These are phyloP conservation scores for Auricularia auricula-judae DNA, from an alignment of 768 basidiomycete genomes.

Conservation along the genomic window DNA sequence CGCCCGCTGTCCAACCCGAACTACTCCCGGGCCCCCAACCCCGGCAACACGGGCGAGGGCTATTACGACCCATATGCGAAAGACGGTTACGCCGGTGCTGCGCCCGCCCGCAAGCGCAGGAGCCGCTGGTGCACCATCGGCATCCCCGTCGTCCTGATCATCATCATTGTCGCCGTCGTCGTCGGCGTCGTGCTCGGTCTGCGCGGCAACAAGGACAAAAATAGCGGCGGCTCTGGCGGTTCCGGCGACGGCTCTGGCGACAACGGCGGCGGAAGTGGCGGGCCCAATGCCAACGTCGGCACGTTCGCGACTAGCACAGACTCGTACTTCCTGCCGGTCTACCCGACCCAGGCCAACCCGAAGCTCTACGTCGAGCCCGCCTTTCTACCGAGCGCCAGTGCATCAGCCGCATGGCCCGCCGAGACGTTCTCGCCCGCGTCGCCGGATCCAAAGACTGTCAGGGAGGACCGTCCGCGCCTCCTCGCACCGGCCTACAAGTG, in stretches of 20 bases:
- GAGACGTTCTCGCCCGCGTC: constrained; percentile 65
- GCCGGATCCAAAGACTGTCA: constrained; percentile 46
- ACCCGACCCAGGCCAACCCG: constrained; percentile 58
- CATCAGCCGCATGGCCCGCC: constrained; percentile 54
- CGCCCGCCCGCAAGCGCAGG: constrained; percentile 33
- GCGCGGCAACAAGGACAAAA: constrained; percentile 29
- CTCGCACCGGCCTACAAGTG: constrained; percentile 94
- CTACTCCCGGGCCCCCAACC: background rate
- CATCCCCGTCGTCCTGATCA: constrained; percentile 50
- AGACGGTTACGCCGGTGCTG: background rate
- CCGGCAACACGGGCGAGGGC: background rate
- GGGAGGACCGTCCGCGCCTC: constrained; percentile 77
- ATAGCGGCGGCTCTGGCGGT: constrained; percentile 13
- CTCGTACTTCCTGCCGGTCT: constrained; percentile 70
- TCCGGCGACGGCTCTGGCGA: constrained; percentile 8
- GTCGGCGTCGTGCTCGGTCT: constrained; percentile 75
- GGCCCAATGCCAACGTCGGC: constrained; percentile 50
- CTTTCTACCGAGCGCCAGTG: constrained; percentile 45
- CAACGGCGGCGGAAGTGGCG: constrained; percentile 37
- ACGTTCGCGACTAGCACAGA: constrained; percentile 72
- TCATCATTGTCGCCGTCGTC: constrained; percentile 56
- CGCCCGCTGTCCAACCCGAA: background rate
- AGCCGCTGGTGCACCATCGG: constrained; percentile 73
- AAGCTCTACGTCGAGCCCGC: constrained; percentile 63
- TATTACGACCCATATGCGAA: background rate